Evolutionary conservation across 495 filamentous ascomycete species (phyloP), one percentile per base, ranked within the genome.

Genomic region (Aeminium ludgeri): DNA sequence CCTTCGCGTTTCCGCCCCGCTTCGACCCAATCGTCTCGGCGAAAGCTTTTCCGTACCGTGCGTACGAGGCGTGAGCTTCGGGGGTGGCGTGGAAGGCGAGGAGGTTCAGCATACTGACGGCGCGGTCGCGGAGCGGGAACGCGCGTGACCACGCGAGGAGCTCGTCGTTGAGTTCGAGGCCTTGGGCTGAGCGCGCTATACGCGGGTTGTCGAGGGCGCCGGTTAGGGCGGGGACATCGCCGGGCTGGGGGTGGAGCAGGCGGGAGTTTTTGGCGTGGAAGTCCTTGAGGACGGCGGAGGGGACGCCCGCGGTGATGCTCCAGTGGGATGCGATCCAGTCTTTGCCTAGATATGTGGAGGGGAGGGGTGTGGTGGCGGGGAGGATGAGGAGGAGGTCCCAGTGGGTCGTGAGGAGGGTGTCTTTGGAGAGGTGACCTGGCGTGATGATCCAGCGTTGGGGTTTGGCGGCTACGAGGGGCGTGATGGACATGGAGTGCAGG

Each of bases 61-160:
- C 60, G 50, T 79, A 80, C 30, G 61, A 57, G 36, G 64, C 57
- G 48, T 70, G 73, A 43, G 55, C 64, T 10, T 61, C 62, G 18
- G 44, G 30, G 27, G 34, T 40, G 0, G 62, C 59, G 16, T 64
- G 58, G 55, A 80, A 79, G 41, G 73, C 64, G 6, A 80, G 62
- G n/a, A 79, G 59, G 41, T 79, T 80, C n/a, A 79, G 57, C 75
- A 78, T 79, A 1, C 69, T 72, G 3, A 78, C 71, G 0, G 76
- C 67, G 7, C 67, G 64, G 44, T 38, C 2, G 59, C 49, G 20
- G 11, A 32, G 15, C 10, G 34, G 10, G 38, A 38, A 36, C 32
- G 29, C 34, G 2, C 54, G 43, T 55, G 75, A 69, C 62, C 70
- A 79, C 8, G 51, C 35, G 3, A 57, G 48, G 1, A 78, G 59